phyloP scores from a whole-genome alignment of 2,329 filamentous ascomycete species.

The Beauveria bassiana region DNA sequence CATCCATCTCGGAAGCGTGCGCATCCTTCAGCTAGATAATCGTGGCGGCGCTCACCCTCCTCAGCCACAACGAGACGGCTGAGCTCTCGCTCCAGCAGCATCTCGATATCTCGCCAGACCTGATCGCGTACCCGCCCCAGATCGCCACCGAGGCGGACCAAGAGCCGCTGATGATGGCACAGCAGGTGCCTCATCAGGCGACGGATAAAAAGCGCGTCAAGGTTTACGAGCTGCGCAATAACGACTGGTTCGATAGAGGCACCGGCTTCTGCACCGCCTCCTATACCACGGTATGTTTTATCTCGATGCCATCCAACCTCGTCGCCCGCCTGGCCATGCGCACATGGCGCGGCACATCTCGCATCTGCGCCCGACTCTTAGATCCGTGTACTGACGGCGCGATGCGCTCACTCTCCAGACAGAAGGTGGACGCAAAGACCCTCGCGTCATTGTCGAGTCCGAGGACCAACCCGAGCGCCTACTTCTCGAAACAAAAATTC shows the following conservation, averaged over 20 bases:
- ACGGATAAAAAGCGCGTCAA: constrained; percentile 77
- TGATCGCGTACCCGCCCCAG: constrained; percentile 42
- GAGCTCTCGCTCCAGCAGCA: constrained; percentile 55
- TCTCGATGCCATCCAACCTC: not conserved
- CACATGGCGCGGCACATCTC: constrained; percentile 1
- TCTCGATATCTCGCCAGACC: constrained; percentile 46
- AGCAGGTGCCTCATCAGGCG: constrained; percentile 60
- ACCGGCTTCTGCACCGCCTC: constrained; percentile 89
- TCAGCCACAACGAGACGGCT: constrained; percentile 42
- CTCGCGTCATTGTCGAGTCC: constrained; percentile 82
- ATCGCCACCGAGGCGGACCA: constrained; percentile 42
- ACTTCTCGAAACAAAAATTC: constrained; percentile 81
- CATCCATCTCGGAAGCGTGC: constrained; percentile 10
- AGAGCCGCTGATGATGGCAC: constrained; percentile 63
- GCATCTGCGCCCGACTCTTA: not conserved
- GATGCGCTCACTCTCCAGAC: constrained; percentile 29
- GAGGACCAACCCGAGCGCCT: constrained; percentile 82
- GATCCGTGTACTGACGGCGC: constrained; percentile 20
- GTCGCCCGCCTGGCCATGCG: constrained; percentile 11
- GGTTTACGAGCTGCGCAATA: constrained; percentile 96
- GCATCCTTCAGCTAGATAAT: constrained; percentile 23
- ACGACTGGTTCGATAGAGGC: constrained; percentile 98
- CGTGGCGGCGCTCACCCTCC: constrained; percentile 51
- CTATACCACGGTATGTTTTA: constrained; percentile 57
- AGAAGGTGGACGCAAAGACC: constrained; percentile 64